phyloP scores from a whole-genome alignment of 257 asterid species.

The Rauvolfia tetraphylla region DNA sequence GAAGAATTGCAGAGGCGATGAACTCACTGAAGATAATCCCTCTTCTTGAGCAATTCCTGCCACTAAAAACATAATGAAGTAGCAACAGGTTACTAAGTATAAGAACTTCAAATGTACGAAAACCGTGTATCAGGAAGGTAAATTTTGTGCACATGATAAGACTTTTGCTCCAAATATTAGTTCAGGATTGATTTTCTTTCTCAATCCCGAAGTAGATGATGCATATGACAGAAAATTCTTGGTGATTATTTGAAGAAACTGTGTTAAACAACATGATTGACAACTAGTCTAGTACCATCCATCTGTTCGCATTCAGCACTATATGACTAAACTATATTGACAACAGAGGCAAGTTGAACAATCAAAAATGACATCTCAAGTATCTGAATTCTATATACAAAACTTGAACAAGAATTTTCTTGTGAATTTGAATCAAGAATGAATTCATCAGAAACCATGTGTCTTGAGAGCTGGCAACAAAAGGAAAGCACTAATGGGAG shows the following conservation, averaged over 20 bases:
- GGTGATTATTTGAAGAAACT: no score
- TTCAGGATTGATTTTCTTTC: neutral
- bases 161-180: no score
- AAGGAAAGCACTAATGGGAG: neutral
- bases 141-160: neutral
- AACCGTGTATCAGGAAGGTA: no score
- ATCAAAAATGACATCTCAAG: neutral
- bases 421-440: neutral
- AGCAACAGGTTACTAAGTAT: neutral
- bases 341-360: neutral
- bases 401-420: neutral
- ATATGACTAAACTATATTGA: no score
- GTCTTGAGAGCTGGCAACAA: no score
- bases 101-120: no score
- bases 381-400: neutral
- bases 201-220: no score
- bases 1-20: slow-evolving; percentile 60
- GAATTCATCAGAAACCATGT: neutral
- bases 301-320: no score
- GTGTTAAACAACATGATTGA: no score
- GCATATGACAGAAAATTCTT: no score
- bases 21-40: slow-evolving; percentile 49
- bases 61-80: slow-evolving; percentile 13
- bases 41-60: slow-evolving; percentile 50
- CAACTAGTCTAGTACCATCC: no score